These are phyloP conservation scores for Abelmoschus esculentus DNA, from an alignment of 345 rosid genomes.

Conservation along the genomic window DNA sequence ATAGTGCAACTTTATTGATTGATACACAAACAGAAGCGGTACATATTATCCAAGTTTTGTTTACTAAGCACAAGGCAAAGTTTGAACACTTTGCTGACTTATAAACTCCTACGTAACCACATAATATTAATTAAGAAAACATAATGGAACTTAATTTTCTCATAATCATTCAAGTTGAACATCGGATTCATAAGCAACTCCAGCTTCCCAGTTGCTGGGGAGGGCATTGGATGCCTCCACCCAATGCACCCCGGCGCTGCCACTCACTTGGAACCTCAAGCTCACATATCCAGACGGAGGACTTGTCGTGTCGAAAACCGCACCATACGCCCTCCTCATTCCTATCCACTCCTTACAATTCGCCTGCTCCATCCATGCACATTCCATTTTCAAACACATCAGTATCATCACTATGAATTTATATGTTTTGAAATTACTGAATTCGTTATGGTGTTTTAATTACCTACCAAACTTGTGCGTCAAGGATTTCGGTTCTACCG, in stretches of 20 bases:
- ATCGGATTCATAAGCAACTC: slow-evolving; percentile 48
- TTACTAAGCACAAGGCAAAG: background rate
- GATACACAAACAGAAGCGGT: background rate
- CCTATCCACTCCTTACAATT: slow-evolving; percentile 53
- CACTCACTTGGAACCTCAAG: slow-evolving; percentile 51
- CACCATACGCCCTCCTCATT: slow-evolving; percentile 73
- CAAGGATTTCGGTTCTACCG: slow-evolving; percentile 52
- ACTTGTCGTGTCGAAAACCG: slow-evolving; percentile 49
- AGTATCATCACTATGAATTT: background rate
- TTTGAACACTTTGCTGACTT: background rate
- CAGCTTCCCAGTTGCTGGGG: slow-evolving; percentile 60
- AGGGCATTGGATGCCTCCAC: slow-evolving; percentile 39
- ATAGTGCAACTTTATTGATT: background rate
- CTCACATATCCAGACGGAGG: slow-evolving; percentile 53
- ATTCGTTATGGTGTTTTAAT: background rate
- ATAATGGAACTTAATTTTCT: background rate
- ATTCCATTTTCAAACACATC: no score
- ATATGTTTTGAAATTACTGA: background rate
- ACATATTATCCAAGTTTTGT: background rate
- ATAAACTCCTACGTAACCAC: background rate
- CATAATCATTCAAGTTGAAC: slow-evolving; percentile 39
- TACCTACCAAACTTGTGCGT: slow-evolving; percentile 64
- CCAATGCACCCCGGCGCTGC: slow-evolving; percentile 45
- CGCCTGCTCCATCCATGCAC: slow-evolving; percentile 26
- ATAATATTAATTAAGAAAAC: background rate